phyloP scores from a whole-genome alignment of 768 basidiomycete genomes.

The Tricholoma sp. region DNA sequence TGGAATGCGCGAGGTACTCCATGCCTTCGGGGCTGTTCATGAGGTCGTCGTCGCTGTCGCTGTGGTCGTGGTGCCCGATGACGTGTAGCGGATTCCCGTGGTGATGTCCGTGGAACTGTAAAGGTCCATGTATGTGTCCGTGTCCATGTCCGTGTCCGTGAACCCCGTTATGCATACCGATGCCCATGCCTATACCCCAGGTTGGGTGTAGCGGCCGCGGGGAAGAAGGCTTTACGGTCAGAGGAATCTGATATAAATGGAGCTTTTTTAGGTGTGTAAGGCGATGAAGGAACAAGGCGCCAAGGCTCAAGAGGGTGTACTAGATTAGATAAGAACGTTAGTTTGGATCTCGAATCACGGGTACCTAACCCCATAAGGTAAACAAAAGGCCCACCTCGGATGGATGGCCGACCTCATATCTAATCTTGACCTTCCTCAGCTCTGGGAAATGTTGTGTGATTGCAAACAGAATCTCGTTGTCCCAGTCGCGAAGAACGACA shows the following conservation, averaged over 20 bases:
- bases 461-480: slow-evolving; percentile 40
- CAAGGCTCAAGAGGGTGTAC: slow-evolving; percentile 38
- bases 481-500: slow-evolving; percentile 37
- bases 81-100: too few species aligned
- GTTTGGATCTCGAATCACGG: not conserved
- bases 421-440: slow-evolving; percentile 34
- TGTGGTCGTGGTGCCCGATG: not conserved
- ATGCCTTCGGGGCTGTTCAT: not conserved
- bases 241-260: slow-evolving; percentile 26
- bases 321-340: slow-evolving; percentile 1
- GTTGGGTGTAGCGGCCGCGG: not conserved
- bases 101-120: not conserved
- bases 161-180: not conserved
- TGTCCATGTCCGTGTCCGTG: not conserved
- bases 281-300: slow-evolving; percentile 34
- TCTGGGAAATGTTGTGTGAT: slow-evolving; percentile 30
- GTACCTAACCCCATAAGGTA: not conserved
- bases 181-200: not conserved
- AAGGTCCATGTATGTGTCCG: not conserved
- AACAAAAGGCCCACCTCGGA: slow-evolving; percentile 31
- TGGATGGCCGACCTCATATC: slow-evolving; percentile 31
- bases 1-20: not conserved
- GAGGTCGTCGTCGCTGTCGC: not conserved
- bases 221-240: not conserved
- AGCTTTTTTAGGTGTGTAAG: slow-evolving; percentile 33